phyloP scores from a whole-genome alignment of 2,329 filamentous ascomycete genomes.

The Fonsecaea nubica region DNA sequence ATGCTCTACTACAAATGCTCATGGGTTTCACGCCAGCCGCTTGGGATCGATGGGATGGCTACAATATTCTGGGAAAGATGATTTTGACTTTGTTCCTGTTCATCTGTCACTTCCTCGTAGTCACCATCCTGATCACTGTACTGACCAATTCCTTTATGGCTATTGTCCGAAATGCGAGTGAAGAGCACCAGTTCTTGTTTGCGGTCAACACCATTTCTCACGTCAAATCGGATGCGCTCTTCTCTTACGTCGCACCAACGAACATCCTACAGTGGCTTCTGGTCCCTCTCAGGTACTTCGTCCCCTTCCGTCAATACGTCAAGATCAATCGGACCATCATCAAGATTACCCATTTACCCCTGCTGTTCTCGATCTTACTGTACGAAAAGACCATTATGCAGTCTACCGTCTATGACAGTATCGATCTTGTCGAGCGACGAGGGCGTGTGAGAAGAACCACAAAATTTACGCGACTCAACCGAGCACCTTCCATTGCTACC shows the following conservation, averaged over 20 bases:
- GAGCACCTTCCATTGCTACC: constrained; percentile 86
- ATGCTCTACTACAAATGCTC: constrained; percentile 88
- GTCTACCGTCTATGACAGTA: constrained; percentile 77
- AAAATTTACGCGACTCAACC: constrained; percentile 68
- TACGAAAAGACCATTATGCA: constrained; percentile 85
- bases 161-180: constrained; percentile 88
- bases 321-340: constrained; percentile 88
- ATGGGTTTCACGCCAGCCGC: constrained; percentile 97
- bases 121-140: constrained; percentile 95
- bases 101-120: constrained; percentile 92
- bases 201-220: constrained; percentile 97
- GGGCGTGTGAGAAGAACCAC: constrained; percentile 58
- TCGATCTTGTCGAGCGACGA: constrained; percentile 80
- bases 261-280: constrained; percentile 92
- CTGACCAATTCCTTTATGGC: constrained; percentile 95
- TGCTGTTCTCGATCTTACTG: constrained; percentile 82
- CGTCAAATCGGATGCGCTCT: constrained; percentile 97
- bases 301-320: constrained; percentile 82
- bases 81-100: constrained; percentile 84
- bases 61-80: constrained; percentile 77
- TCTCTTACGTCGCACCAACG: constrained; percentile 89
- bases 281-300: constrained; percentile 78
- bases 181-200: constrained; percentile 91
- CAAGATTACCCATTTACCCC: constrained; percentile 86
- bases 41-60: constrained; percentile 85